phyloP scores from a whole-genome alignment of 1,284 basidiomycete species.

The Heterobasidion occidentale region DNA sequence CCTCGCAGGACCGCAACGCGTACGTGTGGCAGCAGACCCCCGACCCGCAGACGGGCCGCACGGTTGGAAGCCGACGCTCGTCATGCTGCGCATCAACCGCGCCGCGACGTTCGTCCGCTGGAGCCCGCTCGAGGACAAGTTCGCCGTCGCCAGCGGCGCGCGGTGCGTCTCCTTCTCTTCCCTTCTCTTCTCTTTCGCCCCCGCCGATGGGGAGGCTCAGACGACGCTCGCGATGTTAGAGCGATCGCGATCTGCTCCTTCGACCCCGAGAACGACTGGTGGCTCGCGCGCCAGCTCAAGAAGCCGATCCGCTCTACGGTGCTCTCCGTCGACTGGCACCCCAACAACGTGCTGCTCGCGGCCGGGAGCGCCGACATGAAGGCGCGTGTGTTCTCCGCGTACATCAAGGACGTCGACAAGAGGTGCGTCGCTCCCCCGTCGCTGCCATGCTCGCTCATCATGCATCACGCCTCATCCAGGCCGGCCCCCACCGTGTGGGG shows the following conservation, averaged over 20 bases:
- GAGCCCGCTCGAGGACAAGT: slow-evolving; percentile 98
- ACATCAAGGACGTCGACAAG: slow-evolving; percentile 93
- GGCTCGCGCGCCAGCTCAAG: slow-evolving; percentile 97
- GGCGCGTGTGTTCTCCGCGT: slow-evolving; percentile 94
- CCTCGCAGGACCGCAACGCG: slow-evolving; percentile 97
- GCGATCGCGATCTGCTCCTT: slow-evolving; percentile 94
- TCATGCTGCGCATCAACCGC: slow-evolving; percentile 90
- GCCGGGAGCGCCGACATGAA: slow-evolving; percentile 94
- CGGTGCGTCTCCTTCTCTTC: slow-evolving; percentile 41
- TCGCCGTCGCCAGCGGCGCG: slow-evolving; percentile 96
- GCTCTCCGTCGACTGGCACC: slow-evolving; percentile 94
- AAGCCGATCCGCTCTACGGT: slow-evolving; percentile 82
- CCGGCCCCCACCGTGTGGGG: slow-evolving; percentile 93
- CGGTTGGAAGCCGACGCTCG: slow-evolving; percentile 97
- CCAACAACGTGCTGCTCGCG: slow-evolving; percentile 87
- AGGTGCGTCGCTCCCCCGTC: slow-evolving; percentile 36
- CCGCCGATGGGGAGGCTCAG: background rate
- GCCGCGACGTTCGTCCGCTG: slow-evolving; percentile 95
- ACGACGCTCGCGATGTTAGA: slow-evolving; percentile 29
- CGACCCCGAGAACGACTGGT: slow-evolving; percentile 98
- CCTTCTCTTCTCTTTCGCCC: background rate
- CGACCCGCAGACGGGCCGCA: slow-evolving; percentile 60
- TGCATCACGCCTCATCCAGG: slow-evolving; percentile 29
- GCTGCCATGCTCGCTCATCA: background rate
- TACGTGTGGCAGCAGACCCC: slow-evolving; percentile 93